Base-by-base conservation (phyloP, 768 basidiomycete genomes). In the Favolaschia claudopus region DNA sequence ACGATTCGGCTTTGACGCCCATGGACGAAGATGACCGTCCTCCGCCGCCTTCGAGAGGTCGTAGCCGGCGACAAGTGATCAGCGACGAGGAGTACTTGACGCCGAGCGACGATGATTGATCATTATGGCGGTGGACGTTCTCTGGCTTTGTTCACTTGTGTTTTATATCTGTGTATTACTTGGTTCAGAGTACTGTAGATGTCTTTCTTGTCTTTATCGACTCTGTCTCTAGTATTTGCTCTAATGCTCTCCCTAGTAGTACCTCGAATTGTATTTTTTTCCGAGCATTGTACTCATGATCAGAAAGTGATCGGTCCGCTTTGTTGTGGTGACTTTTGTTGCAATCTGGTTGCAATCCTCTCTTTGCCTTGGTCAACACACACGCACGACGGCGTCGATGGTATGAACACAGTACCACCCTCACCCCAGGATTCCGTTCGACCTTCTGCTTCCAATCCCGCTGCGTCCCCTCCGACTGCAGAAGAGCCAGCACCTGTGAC, bases 11-110 rank as follows among this genome's bases (percentile, higher is more conserved):
- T 10, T 71, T 91, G 62, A 91, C 89, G 7, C 89, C 89, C 2
- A 89, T 92, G 88, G 91, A 92, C 42, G 91, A 93, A 60, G 91
- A 92, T 58, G 88, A 89, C 42, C 84, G 86, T 39, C 85, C 83
- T 27, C 79, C 79, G 9, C 80, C 84, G 10, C 82, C 80, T 5
- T 72, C 72, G 4, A 74, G 85, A 15, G 83, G 87, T 33, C 76
- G 83, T 55, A 89, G 86, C 69, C 81, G 90, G 61, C 91, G 87
- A 70, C 88, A 89, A 73, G 82, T 93, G 47, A 76, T 92, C 73
- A 92, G 90, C 63, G 91, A 92, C 49, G 82, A 84, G 55, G 84
- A 86, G 70, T 87, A 88, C 69, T 75, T 91, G 69, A 90, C 90
- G 20, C 87, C 86, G 25, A 90, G 88, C 62, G 91, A 92, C 55